phyloP scores from a whole-genome alignment of 1,139 yeast species.

The Yamadazyma atlantica region DNA sequence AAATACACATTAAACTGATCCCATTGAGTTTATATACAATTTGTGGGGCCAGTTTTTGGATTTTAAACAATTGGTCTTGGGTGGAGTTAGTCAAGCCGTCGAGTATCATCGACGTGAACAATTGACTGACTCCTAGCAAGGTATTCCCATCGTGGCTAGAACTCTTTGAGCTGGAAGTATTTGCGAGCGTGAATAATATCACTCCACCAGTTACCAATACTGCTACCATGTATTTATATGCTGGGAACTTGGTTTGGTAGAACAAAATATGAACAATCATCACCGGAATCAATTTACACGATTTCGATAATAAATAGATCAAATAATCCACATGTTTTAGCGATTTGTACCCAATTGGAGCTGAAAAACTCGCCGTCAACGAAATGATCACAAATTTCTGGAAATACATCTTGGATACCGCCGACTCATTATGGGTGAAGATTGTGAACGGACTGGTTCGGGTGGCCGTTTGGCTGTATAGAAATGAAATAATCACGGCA shows the following conservation, averaged over 20 bases:
- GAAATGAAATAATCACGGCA: conserved; percentile 68
- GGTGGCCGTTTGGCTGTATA: conserved; percentile 48
- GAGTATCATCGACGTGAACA: conserved; percentile 64
- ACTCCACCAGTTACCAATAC: conserved; percentile 78
- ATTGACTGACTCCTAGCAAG: conserved; percentile 57
- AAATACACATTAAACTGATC: conserved; percentile 81
- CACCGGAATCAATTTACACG: conserved; percentile 92
- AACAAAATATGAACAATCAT: conserved; percentile 77
- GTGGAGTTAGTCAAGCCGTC: conserved; percentile 94
- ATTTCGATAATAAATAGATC: conserved; percentile 82
- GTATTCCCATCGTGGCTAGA: conserved; percentile 39
- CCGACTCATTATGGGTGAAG: conserved; percentile 24
- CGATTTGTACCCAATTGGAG: conserved; percentile 78
- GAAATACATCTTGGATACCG: conserved; percentile 23
- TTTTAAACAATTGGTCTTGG: conserved; percentile 78
- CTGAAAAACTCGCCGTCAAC: conserved; percentile 72
- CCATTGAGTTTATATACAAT: conserved; percentile 42
- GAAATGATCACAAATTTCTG: conserved; percentile 63
- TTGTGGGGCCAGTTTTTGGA: conserved; percentile 16
- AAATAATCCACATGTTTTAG: conserved; percentile 82
- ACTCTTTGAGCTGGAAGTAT: conserved; percentile 18
- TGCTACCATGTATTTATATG: conserved; percentile 78
- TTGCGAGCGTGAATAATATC: conserved; percentile 63
- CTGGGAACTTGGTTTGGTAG: conserved; percentile 72
- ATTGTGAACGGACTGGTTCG: conserved; percentile 28